Conservation (phyloP, 768 basidiomycete genomes). For the Favolaschia claudopus region DNA sequence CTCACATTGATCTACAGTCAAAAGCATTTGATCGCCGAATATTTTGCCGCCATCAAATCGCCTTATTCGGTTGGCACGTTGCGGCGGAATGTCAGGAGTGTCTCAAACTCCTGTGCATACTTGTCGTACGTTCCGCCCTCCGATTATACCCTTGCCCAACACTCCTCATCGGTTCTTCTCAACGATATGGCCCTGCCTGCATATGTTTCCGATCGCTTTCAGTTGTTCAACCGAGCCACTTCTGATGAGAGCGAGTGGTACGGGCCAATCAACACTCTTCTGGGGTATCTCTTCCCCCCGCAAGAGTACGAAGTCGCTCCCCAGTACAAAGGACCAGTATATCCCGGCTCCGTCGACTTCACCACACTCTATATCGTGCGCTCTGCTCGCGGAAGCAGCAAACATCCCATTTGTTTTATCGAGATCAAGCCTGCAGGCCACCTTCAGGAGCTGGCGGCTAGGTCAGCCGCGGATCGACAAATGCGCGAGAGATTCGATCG, state of each 20-base stretch:
- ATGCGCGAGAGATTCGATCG: slow-evolving; percentile 32
- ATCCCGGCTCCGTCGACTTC: slow-evolving; percentile 26
- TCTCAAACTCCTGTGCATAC: too few relatives aligned
- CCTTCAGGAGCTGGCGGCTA: slow-evolving; percentile 18
- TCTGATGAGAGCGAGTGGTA: slow-evolving; percentile 27
- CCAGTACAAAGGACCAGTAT: slow-evolving; percentile 19
- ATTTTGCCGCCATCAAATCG: too few relatives aligned
- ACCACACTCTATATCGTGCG: slow-evolving; percentile 25
- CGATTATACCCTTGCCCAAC: too few relatives aligned
- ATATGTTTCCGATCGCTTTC: slow-evolving; percentile 17
- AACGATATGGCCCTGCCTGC: not conserved
- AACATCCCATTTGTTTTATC: slow-evolving; percentile 36
- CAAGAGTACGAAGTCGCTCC: slow-evolving; percentile 25
- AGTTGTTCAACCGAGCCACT: slow-evolving; percentile 28
- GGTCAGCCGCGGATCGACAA: slow-evolving; percentile 33
- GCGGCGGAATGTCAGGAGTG: too few relatives aligned
- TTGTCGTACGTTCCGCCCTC: too few relatives aligned
- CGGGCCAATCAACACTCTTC: slow-evolving; percentile 27
- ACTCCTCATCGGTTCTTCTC: too few relatives aligned
- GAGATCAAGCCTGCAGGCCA: slow-evolving; percentile 32
- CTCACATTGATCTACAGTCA: too few relatives aligned
- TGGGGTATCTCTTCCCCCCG: slow-evolving; percentile 27
- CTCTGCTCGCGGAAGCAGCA: not conserved
- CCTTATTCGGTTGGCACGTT: too few relatives aligned
- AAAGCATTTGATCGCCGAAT: too few relatives aligned